phyloP scores from a whole-genome alignment of 192 early-diverging fungal genomes.

The Coemansia sp. region DNA sequence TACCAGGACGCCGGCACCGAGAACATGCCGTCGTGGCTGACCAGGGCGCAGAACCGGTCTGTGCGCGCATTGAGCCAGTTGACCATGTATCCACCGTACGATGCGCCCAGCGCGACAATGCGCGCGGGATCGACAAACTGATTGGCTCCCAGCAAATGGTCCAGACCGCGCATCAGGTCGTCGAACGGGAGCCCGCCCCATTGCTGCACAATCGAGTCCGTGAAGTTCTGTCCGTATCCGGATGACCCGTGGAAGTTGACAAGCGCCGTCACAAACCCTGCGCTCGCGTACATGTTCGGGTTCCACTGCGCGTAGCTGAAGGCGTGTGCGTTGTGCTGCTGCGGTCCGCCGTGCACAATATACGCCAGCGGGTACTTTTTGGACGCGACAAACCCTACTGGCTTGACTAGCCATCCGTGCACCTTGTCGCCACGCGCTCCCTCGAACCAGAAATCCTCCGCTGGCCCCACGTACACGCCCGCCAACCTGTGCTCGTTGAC shows the following conservation, averaged over 20 bases:
- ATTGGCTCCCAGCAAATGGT: conserved; percentile 58
- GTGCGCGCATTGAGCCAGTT: conserved; percentile 85
- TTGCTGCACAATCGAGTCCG: conserved; percentile 63
- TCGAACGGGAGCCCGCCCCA: conserved; percentile 75
- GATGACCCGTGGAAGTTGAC: conserved; percentile 77
- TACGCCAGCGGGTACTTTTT: conserved; percentile 71
- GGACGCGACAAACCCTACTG: conserved; percentile 53
- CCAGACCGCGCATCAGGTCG: conserved; percentile 71
- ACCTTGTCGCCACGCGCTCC: conserved; percentile 56
- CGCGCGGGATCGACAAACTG: conserved; percentile 58
- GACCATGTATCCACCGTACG: conserved; percentile 81
- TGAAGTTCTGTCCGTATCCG: conserved; percentile 72
- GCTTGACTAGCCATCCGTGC: conserved; percentile 62
- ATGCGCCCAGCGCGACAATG: conserved; percentile 68
- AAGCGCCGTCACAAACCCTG: conserved; percentile 65
- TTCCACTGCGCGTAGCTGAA: conserved; percentile 67
- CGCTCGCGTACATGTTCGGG: conserved; percentile 66
- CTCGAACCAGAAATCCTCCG: conserved; percentile 66
- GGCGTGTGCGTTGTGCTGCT: conserved; percentile 63
- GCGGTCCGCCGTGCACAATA: conserved; percentile 79
- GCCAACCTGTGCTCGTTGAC: conserved; percentile 41
- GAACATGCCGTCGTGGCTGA: conserved; percentile 79
- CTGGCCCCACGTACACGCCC: conserved; percentile 46
- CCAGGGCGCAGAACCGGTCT: conserved; percentile 62
- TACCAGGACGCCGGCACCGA: conserved; percentile 60